phyloP scores from a whole-genome alignment of 2,329 filamentous ascomycete genomes.

The Furcasterigmium sp. region DNA sequence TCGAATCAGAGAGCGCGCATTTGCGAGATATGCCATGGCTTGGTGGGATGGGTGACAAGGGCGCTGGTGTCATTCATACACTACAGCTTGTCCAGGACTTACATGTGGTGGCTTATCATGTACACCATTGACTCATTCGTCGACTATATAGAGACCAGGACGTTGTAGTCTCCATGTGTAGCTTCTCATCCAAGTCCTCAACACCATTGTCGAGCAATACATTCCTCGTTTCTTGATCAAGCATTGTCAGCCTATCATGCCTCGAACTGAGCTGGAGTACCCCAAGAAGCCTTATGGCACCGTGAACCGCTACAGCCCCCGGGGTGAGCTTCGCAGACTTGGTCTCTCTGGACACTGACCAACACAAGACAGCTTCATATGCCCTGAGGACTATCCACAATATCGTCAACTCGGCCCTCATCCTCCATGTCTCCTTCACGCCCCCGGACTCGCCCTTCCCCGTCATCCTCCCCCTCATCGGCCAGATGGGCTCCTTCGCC shows the following conservation, averaged over 20 bases:
- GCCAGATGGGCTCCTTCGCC: conserved; percentile 70
- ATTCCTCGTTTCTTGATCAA: too few species aligned
- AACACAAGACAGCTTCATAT: conserved; percentile 53
- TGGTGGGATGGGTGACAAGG: too few species aligned
- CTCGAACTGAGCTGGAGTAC: conserved; percentile 46
- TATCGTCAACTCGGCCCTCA: conserved; percentile 68
- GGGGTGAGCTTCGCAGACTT: conserved; percentile 43
- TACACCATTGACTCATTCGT: too few species aligned
- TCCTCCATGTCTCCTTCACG: conserved; percentile 78
- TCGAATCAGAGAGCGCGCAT: too few species aligned
- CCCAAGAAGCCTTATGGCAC: conserved; percentile 60
- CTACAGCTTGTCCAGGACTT: too few species aligned
- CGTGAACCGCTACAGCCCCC: conserved; percentile 60
- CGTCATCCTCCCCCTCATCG: conserved; percentile 78
- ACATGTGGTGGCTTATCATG: too few species aligned
- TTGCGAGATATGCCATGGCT: too few species aligned
- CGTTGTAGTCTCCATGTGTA: background rate
- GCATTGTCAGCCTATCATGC: too few species aligned
- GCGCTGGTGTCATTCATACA: too few species aligned
- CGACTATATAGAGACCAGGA: too few species aligned
- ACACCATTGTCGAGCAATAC: too few species aligned
- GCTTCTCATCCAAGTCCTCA: background rate
- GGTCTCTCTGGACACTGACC: background rate
- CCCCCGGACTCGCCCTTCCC: conserved; percentile 63
- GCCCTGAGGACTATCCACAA: conserved; percentile 66